A percentile compares a stretch with the other conserved stretches of the same genome.
Evolutionary conservation across 129 eudicot genomes (phyloP).

Genomic region (sunflower (Helianthus annuus)): HanXRQr2.0-SUNRISE NC_035443.2:9688089-9688588

Average conservation of each 20-base stretch:
- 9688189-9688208: slow-evolving; percentile 96
- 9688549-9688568: slow-evolving; percentile 63
- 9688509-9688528: slow-evolving; percentile 81
- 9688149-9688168: slow-evolving; percentile 94
- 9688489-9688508: slow-evolving; percentile 74
- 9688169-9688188: slow-evolving; percentile 77
- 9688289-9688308: neutral
- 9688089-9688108: no score
- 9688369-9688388: slow-evolving; percentile 93
- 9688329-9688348: slow-evolving; percentile 95
- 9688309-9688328: slow-evolving; percentile 6
- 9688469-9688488: slow-evolving; percentile 7
- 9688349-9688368: slow-evolving; percentile 81
- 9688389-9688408: slow-evolving; percentile 85
- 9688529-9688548: slow-evolving; percentile 95
- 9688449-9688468: neutral
- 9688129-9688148: slow-evolving; percentile 74
- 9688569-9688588: slow-evolving; percentile 8
- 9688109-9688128: no score
- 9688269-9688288: no score
- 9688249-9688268: no score
- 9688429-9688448: slow-evolving; percentile 12
- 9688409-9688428: slow-evolving; percentile 40
- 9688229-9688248: no score
- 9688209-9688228: slow-evolving; percentile 35